Evolutionary conservation across 371 early-diverging fungal species (phyloP), one percentile per base, ranked within the genome.

Genomic region (Mortierella sp.): DNA sequence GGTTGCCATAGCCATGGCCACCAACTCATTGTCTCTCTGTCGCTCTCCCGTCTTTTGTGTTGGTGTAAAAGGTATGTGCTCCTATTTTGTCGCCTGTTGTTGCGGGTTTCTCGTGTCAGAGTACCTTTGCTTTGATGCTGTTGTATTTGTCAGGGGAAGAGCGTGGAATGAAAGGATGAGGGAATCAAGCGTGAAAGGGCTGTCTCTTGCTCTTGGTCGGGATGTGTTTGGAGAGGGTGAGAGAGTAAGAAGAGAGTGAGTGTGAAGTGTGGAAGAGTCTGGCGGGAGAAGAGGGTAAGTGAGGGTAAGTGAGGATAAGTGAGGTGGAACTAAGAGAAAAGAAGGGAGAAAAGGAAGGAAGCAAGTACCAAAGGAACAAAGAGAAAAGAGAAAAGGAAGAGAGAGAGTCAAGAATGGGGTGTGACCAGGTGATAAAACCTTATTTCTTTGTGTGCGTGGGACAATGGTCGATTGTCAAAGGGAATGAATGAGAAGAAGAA

Each of bases 1-100:
- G 65, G 79, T 73, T 76, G 79, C 83, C 83, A 83, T 79, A 44
- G 70, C 83, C 75, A 78, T 78, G 76, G 60, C 79, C 79, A 79
- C 76, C 45, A 68, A 44, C 60, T 72, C 83, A 83, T 79, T 75
- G 38, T 82, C 70, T 75, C 48, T 14, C 60, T 45, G 34, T 58
- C 21, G 38, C 73, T 28, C 60, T 19, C 60, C 28, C 57, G 26
- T 58, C 21, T 72, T 57, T 48, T 70, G 26, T 21, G 48, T 7
- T 38, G 42, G 42, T 38, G 50, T 38, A 52, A 5, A n/a, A 72
- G 26, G 8, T 38, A 38, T 38, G 5, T 9, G 21, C 21, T 38
- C 28, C 50, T 45, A 31, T 57, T 72, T 70, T 10, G 26, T 45
- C 58, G 47, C 11, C 28, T 34, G 70, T 52, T 47, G 55, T 50